Percentiles rank a stretch among this genome's conserved stretches.
Conservation (phyloP, 2,329 filamentous ascomycete species). For the Talaromyces islandicus region DNA sequence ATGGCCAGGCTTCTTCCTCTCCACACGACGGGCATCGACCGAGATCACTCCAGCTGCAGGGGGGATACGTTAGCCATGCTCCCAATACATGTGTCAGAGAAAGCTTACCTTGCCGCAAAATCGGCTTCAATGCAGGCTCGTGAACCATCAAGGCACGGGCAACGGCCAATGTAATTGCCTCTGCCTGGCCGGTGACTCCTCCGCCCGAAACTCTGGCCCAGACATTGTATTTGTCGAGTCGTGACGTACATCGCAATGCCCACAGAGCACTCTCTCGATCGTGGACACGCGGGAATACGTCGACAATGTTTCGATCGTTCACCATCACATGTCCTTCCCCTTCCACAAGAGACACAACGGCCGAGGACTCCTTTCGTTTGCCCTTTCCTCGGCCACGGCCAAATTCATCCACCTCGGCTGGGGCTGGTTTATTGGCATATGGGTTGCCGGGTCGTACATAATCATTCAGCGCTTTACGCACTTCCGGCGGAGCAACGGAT, state of each 20-base stretch:
- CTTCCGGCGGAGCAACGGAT: slow-evolving; percentile 63
- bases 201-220: slow-evolving; percentile 82
- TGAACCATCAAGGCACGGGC: slow-evolving; percentile 83
- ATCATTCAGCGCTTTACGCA: slow-evolving; percentile 56
- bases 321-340: slow-evolving; percentile 84
- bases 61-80: slow-evolving; percentile 4
- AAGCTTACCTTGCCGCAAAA: slow-evolving; percentile 76
- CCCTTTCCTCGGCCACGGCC: slow-evolving; percentile 77
- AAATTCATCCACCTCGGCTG: slow-evolving; percentile 63
- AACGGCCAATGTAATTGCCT: slow-evolving; percentile 85
- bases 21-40: slow-evolving; percentile 82
- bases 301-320: slow-evolving; percentile 78
- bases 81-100: background rate
- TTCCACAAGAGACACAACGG: slow-evolving; percentile 83
- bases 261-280: slow-evolving; percentile 92
- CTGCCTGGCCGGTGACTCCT: slow-evolving; percentile 89
- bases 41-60: slow-evolving; percentile 80
- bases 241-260: slow-evolving; percentile 74
- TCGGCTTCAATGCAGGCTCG: slow-evolving; percentile 84
- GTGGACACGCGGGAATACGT: slow-evolving; percentile 80
- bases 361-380: slow-evolving; percentile 78
- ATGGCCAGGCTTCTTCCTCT: slow-evolving; percentile 96
- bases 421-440: slow-evolving; percentile 57
- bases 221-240: slow-evolving; percentile 94
- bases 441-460: slow-evolving; percentile 74